Conservation (phyloP, 768 basidiomycete genomes). For the Suillus lakei region DNA sequence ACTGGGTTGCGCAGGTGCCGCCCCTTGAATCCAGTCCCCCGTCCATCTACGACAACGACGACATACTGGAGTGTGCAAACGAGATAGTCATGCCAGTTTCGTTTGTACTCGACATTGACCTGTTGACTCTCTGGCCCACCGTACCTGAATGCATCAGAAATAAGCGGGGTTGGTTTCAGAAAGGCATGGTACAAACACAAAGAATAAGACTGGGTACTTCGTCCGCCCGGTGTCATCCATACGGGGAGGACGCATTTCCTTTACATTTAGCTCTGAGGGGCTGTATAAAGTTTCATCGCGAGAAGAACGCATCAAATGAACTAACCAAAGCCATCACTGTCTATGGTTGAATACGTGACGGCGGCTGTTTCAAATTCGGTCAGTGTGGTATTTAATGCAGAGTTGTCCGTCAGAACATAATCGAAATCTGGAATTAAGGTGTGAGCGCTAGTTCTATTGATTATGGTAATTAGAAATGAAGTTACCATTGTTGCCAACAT, state of each 20-base stretch:
- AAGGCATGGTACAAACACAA: constrained; percentile 55
- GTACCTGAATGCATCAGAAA: constrained; percentile 56
- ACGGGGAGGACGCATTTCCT: constrained; percentile 88
- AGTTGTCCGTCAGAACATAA: constrained; percentile 74
- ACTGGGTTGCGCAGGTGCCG: constrained; percentile 84
- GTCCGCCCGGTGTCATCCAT: constrained; percentile 96
- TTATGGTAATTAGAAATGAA: constrained; percentile 14
- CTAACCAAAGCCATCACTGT: constrained; percentile 80
- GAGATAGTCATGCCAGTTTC: constrained; percentile 89
- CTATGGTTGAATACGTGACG: constrained; percentile 70
- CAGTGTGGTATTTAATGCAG: constrained; percentile 63
- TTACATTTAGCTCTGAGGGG: constrained; percentile 78
- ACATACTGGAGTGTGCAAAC: constrained; percentile 83
- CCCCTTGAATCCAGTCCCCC: constrained; percentile 94
- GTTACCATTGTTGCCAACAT: constrained; percentile 53
- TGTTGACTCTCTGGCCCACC: constrained; percentile 89
- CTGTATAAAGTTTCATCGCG: constrained; percentile 23
- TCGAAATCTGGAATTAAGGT: constrained; percentile 52
- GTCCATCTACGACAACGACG: constrained; percentile 87
- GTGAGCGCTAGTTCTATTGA: constrained; percentile 4
- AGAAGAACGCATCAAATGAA: constrained; percentile 19
- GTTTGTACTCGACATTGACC: constrained; percentile 66
- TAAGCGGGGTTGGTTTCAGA: background rate
- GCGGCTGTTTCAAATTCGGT: constrained; percentile 74
- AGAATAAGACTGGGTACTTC: constrained; percentile 94